A percentile compares a stretch with the other conserved stretches of the same genome.
Evolutionary conservation across 768 basidiomycete genomes (phyloP).

Genomic region (Boletus eberwhitei): DNA sequence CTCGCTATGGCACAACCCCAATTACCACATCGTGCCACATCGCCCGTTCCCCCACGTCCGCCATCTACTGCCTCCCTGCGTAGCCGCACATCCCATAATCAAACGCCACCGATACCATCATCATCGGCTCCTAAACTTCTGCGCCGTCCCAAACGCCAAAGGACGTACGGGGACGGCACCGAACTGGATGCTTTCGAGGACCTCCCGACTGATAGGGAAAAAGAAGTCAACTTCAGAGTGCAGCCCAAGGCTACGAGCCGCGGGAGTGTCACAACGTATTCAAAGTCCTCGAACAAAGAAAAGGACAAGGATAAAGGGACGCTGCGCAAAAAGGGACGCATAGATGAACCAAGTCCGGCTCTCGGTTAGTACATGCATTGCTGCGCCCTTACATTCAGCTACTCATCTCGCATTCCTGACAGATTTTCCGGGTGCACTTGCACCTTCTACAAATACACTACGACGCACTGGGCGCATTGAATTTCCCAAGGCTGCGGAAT

Average conservation of each 20-base stretch:
- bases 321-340: slow-evolving; percentile 53
- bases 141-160: slow-evolving; percentile 71
- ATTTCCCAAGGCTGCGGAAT: slow-evolving; percentile 40
- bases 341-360: slow-evolving; percentile 37
- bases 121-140: slow-evolving; percentile 61
- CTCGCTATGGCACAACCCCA: slow-evolving; percentile 26
- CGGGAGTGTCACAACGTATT: slow-evolving; percentile 46
- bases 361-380: slow-evolving; percentile 37
- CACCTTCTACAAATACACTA: slow-evolving; percentile 49
- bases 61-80: slow-evolving; percentile 53
- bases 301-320: slow-evolving; percentile 52
- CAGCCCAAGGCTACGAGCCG: slow-evolving; percentile 70
- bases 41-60: slow-evolving; percentile 59
- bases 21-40: slow-evolving; percentile 46
- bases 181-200: slow-evolving; percentile 89
- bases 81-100: slow-evolving; percentile 28
- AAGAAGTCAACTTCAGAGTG: slow-evolving; percentile 71
- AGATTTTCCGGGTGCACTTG: slow-evolving; percentile 30
- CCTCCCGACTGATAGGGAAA: slow-evolving; percentile 80
- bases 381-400: background rate
- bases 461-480: slow-evolving; percentile 59
- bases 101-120: slow-evolving; percentile 36
- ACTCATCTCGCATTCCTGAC: slow-evolving; percentile 2
- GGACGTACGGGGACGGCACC: slow-evolving; percentile 82
- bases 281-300: slow-evolving; percentile 36